These are phyloP conservation scores for Clavispora santaluciae DNA, from an alignment of 805 yeast genomes.

Conservation along the genomic window DNA sequence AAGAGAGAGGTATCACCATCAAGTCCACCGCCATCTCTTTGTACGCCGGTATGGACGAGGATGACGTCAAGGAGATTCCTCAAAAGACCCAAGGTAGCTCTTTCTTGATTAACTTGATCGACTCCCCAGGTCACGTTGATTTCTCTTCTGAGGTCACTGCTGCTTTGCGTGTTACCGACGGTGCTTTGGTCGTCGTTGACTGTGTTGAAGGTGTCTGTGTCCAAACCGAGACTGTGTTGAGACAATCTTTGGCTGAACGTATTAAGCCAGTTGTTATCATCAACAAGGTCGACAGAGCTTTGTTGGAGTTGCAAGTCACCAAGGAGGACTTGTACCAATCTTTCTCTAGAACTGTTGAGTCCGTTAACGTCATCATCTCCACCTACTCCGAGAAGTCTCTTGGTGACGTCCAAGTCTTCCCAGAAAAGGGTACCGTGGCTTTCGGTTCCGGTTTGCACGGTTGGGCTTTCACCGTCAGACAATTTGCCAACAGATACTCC, in stretches of 20 bases:
- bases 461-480: constrained; percentile 99
- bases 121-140: constrained; percentile 99
- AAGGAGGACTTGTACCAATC: constrained; percentile 99
- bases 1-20: constrained; percentile 99
- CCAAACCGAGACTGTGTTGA: constrained; percentile 98
- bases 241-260: constrained; percentile 99
- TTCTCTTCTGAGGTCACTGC: constrained; percentile 99
- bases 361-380: constrained; percentile 96
- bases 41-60: constrained; percentile 82
- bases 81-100: constrained; percentile 91
- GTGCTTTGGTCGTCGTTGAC: constrained; percentile 99
- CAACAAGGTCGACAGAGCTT: constrained; percentile 99
- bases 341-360: constrained; percentile 97
- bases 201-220: constrained; percentile 99
- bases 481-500: constrained; percentile 95
- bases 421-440: constrained; percentile 98
- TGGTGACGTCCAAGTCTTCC: constrained; percentile 98
- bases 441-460: constrained; percentile 99
- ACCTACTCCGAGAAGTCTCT: constrained; percentile 86
- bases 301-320: constrained; percentile 96
- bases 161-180: constrained; percentile 99
- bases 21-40: constrained; percentile 98
- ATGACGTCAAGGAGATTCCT: constrained; percentile 81
- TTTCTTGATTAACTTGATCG: constrained; percentile 96
- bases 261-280: constrained; percentile 97